A percentile compares a stretch with the other conserved stretches of the same genome.
These are phyloP conservation scores for Colletotrichum trifolii DNA, from an alignment of 2,329 filamentous ascomycete species.

Conservation along the genomic window DNA sequence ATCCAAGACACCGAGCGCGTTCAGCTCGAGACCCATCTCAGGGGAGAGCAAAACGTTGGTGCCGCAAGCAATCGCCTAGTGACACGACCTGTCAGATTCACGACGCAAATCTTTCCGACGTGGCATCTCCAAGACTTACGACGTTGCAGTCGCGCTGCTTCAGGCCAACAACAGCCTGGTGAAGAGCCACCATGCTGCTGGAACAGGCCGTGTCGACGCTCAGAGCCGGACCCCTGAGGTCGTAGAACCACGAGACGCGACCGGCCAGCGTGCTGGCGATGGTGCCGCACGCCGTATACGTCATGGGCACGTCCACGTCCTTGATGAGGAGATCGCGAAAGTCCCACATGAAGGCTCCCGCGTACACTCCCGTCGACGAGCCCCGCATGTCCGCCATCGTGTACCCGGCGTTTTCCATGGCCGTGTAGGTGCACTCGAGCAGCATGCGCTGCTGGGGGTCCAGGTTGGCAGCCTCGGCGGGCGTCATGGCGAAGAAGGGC, in stretches of 20 bases:
- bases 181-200: slow-evolving; percentile 56
- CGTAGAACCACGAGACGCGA: slow-evolving; percentile 58
- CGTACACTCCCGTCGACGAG: slow-evolving; percentile 51
- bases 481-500: neutral
- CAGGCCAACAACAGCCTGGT: slow-evolving; percentile 48
- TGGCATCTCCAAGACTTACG: neutral
- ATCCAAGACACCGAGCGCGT: slow-evolving; percentile 17
- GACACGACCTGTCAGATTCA: too few species aligned
- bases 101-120: too few species aligned
- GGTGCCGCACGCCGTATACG: neutral
- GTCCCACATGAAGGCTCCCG: slow-evolving; percentile 46
- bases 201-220: slow-evolving; percentile 65
- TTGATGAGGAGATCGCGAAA: slow-evolving; percentile 44
- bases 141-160: slow-evolving; percentile 17
- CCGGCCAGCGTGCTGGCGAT: slow-evolving; percentile 49
- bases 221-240: slow-evolving; percentile 58
- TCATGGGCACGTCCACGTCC: neutral
- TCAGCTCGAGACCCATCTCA: slow-evolving; percentile 18
- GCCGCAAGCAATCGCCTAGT: slow-evolving; percentile 16
- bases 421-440: slow-evolving; percentile 43
- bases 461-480: neutral
- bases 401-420: slow-evolving; percentile 42
- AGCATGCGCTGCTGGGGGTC: slow-evolving; percentile 42
- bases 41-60: slow-evolving; percentile 17
- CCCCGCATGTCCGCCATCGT: slow-evolving; percentile 19